Base-by-base conservation (phyloP, 345 rosid genomes). In the Salix purpurea region DNA sequence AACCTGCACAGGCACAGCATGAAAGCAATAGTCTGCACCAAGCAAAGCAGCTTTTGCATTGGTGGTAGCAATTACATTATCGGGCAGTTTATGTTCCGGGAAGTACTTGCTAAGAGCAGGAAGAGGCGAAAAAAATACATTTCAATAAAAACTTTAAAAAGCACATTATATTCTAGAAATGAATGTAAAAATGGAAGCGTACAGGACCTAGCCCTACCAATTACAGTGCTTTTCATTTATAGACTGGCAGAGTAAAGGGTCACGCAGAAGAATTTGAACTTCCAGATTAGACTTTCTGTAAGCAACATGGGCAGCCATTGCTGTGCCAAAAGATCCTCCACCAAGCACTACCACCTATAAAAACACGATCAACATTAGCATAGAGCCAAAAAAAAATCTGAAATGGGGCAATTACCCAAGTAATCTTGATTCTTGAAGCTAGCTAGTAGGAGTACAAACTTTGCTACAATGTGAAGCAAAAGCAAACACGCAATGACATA, bases 1-100 rank as follows among this genome's bases (percentile, higher is more conserved):
- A 74, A 94, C 97, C 98, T 92, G 98, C 48, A 94, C 98, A 34
- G 98, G 98, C 30, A 92, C 93, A 5, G 98, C 97, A 78, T 92
- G 97, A 28, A 92, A 92, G 81, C 97, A 94, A 65, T 89, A 94
- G 82, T 92, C 97, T 56, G 97, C 92, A 78, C 82, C 88, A 80
- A 85, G 85, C 84, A 94, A 80, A 71, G 98, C 98, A 52, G 84
- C 56, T 86, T 85, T 87, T 5, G 92, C 93, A 84, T 92, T 92
- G 26, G 89, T 88, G 6, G 97, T 89, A 52, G 98, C 96, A 72
- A 83, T 87, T 77, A 94, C 90, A 78, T 94, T 94, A 69, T 87
- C 86, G 7, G 98, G 98, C 65, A 94, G 83, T 85, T 84, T 87
- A 80, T 91, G 93, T 56, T 86, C 83, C 5, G 98, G 96, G 83